Evolutionary conservation across 2,329 filamentous ascomycete species (phyloP).

Genomic region (Colletotrichum tabaci): DNA sequence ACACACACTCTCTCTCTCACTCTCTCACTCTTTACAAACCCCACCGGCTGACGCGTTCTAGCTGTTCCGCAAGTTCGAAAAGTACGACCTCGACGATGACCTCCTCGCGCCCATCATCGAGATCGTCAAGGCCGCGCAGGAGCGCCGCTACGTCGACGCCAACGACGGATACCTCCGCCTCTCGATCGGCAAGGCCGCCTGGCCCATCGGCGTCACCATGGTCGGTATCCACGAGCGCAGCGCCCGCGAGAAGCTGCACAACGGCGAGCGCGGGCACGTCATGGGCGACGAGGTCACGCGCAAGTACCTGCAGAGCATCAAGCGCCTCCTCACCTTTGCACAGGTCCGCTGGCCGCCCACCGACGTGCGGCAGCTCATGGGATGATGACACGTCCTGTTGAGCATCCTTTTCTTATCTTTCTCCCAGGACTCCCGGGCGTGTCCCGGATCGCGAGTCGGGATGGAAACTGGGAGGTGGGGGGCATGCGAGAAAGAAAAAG

Average conservation of each 20-base stretch:
- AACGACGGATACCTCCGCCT: conserved; percentile 95
- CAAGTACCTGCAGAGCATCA: conserved; percentile 98
- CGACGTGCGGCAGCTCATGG: conserved; percentile 95
- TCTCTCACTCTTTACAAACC: no score
- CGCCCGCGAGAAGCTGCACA: conserved; percentile 94
- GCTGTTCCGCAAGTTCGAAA: conserved; percentile 92
- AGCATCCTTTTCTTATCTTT: neutral
- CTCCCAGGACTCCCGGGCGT: conserved; percentile 1
- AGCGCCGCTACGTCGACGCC: conserved; percentile 92
- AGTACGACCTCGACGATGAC: conserved; percentile 82
- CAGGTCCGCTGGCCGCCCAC: conserved; percentile 97
- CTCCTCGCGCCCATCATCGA: conserved; percentile 88
- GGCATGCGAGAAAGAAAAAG: neutral
- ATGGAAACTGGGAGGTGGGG: conserved; percentile 18
- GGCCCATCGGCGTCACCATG: conserved; percentile 99
- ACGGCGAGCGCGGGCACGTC: conserved; percentile 90
- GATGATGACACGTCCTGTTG: conserved; percentile 60
- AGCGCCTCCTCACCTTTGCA: conserved; percentile 94
- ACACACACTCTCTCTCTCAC: no score
- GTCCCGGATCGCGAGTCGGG: conserved; percentile 5
- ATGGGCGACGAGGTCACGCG: conserved; percentile 97
- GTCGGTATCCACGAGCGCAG: conserved; percentile 99
- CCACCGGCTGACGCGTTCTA: conserved; percentile 44
- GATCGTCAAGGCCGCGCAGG: conserved; percentile 92
- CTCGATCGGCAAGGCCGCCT: conserved; percentile 96